These are phyloP conservation scores for Grosmannia clavigera DNA, from an alignment of 2,329 filamentous ascomycete species.

Conservation along the genomic window DNA sequence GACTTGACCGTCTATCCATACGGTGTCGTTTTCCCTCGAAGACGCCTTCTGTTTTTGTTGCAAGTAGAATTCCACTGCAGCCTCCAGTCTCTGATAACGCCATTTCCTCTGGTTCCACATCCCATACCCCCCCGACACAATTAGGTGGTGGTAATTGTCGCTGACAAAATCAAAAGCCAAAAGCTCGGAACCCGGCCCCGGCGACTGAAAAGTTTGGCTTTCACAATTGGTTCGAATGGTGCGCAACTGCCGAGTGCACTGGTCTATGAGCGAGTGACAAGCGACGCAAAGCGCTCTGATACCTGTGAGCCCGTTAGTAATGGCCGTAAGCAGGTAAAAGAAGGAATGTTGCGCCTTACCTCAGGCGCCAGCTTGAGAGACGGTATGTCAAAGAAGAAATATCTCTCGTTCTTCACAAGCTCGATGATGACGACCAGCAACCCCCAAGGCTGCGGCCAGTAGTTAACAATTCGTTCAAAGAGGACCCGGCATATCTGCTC, in stretches of 20 bases:
- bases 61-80: background rate
- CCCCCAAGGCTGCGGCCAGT: constrained; percentile 93
- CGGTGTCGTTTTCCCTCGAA: background rate
- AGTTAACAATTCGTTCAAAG: constrained; percentile 75
- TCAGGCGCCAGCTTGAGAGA: constrained; percentile 87
- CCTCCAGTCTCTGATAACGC: constrained; percentile 1
- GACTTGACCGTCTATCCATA: background rate
- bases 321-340: background rate
- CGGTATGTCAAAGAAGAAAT: constrained; percentile 82
- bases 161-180: background rate
- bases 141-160: background rate
- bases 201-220: background rate
- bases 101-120: background rate
- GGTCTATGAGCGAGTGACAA: constrained; percentile 6
- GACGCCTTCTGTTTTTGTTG: background rate
- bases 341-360: constrained; percentile 34
- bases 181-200: background rate
- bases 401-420: constrained; percentile 80
- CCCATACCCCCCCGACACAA: background rate
- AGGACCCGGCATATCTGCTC: constrained; percentile 85
- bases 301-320: constrained; percentile 14
- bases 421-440: constrained; percentile 80
- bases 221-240: background rate
- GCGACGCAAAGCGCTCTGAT: constrained; percentile 20
- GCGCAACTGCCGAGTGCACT: background rate